Evolutionary conservation across 441 rosid species (phyloP).

Genomic region (Jatropha podagrica): DNA sequence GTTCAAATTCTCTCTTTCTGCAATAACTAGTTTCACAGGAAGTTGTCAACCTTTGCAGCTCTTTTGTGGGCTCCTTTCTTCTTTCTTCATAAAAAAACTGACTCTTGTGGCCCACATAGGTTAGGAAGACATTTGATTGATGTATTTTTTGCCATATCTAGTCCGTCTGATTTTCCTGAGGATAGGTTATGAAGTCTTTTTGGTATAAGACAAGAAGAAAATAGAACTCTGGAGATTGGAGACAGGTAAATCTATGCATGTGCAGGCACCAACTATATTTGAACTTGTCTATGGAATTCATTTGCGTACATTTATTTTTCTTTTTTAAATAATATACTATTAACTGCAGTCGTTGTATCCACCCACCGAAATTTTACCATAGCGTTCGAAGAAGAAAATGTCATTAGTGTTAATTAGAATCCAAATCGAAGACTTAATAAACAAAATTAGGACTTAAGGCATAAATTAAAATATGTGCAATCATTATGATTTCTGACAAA

Average conservation of each 20-base stretch:
- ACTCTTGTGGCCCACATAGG: not conserved
- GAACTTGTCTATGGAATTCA: not conserved
- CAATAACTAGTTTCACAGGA: not conserved
- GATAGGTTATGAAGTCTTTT: no score
- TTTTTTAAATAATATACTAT: not conserved
- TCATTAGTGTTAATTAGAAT: not conserved
- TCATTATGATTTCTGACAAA: not conserved
- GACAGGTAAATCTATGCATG: conserved; percentile 27
- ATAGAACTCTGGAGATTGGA: not conserved
- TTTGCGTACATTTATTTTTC: not conserved
- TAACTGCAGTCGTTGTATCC: conserved; percentile 2
- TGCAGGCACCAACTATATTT: conserved; percentile 20
- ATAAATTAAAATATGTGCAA: not conserved
- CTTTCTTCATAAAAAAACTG: not conserved
- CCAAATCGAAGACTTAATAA: not conserved
- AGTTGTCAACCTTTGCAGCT: conserved; percentile 1
- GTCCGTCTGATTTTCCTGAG: conserved; percentile 10
- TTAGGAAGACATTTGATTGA: no score
- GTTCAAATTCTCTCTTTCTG: not conserved
- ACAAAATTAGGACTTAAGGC: no score
- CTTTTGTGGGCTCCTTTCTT: not conserved
- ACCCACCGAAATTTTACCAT: not conserved
- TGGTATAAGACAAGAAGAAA: not conserved
- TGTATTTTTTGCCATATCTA: not conserved
- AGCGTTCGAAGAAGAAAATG: not conserved